phyloP scores from a whole-genome alignment of 2,329 filamentous ascomycete species.

The Lachnellula cervina region DNA sequence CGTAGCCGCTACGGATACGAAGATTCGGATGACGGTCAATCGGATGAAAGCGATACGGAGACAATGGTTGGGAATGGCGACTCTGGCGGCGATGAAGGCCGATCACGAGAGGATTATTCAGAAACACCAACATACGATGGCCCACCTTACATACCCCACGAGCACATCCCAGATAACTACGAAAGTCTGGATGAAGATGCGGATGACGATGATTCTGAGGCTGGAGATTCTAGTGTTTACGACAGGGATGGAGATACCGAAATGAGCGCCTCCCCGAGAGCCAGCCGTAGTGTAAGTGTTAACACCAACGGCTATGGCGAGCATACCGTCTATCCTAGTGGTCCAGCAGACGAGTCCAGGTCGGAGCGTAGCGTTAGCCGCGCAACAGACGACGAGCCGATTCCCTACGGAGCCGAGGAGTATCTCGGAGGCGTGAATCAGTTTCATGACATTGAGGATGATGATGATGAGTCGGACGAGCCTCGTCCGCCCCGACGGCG shows the following conservation, averaged over 20 bases:
- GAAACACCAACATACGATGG: constrained; percentile 16
- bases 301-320: constrained; percentile 2
- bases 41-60: constrained; percentile 27
- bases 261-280: constrained; percentile 28
- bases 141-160: constrained; percentile 8
- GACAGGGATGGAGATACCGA: constrained; percentile 34
- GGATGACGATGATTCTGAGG: constrained; percentile 24
- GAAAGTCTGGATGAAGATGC: constrained; percentile 10
- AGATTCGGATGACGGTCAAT: constrained; percentile 11
- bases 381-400: neutral
- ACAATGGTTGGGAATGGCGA: constrained; percentile 23
- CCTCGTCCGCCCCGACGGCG: constrained; percentile 22
- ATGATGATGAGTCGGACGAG: constrained; percentile 20
- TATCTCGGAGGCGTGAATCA: constrained; percentile 24
- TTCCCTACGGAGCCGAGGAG: constrained; percentile 5
- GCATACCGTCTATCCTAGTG: neutral
- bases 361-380: constrained; percentile 10
- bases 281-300: constrained; percentile 11
- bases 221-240: constrained; percentile 15
- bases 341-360: neutral
- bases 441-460: constrained; percentile 23
- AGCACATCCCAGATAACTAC: constrained; percentile 2
- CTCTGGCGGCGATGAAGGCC: constrained; percentile 24
- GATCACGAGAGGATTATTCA: constrained; percentile 19
- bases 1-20: constrained; percentile 11